Evolutionary conservation across 768 basidiomycete species (phyloP).

Genomic region (Pleurotus giganteus): DNA sequence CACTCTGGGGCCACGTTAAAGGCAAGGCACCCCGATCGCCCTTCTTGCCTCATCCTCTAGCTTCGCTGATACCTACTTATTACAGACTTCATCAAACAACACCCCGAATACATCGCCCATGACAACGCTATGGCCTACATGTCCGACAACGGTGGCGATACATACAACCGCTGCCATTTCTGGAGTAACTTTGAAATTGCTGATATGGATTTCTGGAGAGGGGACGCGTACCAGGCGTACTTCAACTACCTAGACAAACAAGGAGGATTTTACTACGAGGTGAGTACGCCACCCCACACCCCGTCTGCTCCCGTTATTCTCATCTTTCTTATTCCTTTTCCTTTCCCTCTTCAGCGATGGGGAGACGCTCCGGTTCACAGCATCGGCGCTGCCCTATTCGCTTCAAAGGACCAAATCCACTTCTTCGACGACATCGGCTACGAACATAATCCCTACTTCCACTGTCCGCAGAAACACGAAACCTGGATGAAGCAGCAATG

Average conservation of each 20-base stretch:
- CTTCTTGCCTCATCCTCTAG: neutral
- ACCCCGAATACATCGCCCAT: conserved; percentile 59
- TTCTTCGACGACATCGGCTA: conserved; percentile 88
- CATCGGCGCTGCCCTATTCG: conserved; percentile 76
- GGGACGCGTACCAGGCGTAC: conserved; percentile 79
- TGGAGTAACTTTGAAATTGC: conserved; percentile 96
- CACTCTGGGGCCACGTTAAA: conserved; percentile 75
- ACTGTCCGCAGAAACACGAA: conserved; percentile 58
- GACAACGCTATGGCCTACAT: conserved; percentile 75
- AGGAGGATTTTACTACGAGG: conserved; percentile 94
- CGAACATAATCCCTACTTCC: conserved; percentile 75
- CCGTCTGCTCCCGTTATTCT: too few relatives aligned
- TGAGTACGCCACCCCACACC: too few relatives aligned
- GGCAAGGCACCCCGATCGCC: conserved; percentile 48
- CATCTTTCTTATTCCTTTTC: too few relatives aligned
- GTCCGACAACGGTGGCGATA: conserved; percentile 62
- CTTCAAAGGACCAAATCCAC: conserved; percentile 71
- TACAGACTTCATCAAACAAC: conserved; percentile 61
- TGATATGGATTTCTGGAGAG: conserved; percentile 85
- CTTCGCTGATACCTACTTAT: neutral
- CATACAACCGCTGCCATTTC: conserved; percentile 73
- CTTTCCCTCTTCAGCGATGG: conserved; percentile 76
- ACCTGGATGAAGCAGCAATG: conserved; percentile 59
- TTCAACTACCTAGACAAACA: conserved; percentile 79
- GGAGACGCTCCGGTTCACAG: conserved; percentile 88